Conservation (phyloP, 2,329 filamentous ascomycete genomes). For the Curvularia lunata region DNA sequence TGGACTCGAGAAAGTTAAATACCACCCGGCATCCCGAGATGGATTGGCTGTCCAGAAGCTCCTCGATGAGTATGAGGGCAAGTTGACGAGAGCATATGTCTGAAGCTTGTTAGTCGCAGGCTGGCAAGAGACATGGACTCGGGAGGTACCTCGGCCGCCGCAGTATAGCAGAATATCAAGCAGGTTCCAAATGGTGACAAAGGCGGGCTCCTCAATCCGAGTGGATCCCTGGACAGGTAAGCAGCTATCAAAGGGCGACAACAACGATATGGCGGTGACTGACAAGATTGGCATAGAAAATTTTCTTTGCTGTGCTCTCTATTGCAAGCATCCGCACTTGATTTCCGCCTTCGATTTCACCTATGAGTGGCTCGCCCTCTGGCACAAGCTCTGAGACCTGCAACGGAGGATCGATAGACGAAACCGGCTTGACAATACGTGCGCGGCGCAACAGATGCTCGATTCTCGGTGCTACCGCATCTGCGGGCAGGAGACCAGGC, state of each 20-base stretch:
- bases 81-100: slow-evolving; percentile 75
- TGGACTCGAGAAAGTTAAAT: slow-evolving; percentile 93
- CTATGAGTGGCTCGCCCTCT: slow-evolving; percentile 38
- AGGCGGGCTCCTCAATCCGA: slow-evolving; percentile 76
- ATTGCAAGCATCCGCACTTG: slow-evolving; percentile 70
- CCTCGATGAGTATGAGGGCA: slow-evolving; percentile 89
- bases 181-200: slow-evolving; percentile 89
- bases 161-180: slow-evolving; percentile 90
- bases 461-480: slow-evolving; percentile 43
- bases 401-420: slow-evolving; percentile 54
- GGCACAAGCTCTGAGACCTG: slow-evolving; percentile 49
- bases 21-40: slow-evolving; percentile 89
- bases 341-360: slow-evolving; percentile 46
- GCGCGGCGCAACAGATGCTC: slow-evolving; percentile 52
- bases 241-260: neutral
- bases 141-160: slow-evolving; percentile 74
- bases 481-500: slow-evolving; percentile 31
- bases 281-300: slow-evolving; percentile 81
- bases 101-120: slow-evolving; percentile 29
- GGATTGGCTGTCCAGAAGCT: slow-evolving; percentile 93
- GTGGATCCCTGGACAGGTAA: slow-evolving; percentile 66
- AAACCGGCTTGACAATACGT: slow-evolving; percentile 48
- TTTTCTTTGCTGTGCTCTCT: slow-evolving; percentile 81
- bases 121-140: slow-evolving; percentile 21
- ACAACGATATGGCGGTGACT: slow-evolving; percentile 42